Base-by-base conservation (phyloP, 2,329 filamentous ascomycete genomes). In the Metarhizium robertsii region DNA sequence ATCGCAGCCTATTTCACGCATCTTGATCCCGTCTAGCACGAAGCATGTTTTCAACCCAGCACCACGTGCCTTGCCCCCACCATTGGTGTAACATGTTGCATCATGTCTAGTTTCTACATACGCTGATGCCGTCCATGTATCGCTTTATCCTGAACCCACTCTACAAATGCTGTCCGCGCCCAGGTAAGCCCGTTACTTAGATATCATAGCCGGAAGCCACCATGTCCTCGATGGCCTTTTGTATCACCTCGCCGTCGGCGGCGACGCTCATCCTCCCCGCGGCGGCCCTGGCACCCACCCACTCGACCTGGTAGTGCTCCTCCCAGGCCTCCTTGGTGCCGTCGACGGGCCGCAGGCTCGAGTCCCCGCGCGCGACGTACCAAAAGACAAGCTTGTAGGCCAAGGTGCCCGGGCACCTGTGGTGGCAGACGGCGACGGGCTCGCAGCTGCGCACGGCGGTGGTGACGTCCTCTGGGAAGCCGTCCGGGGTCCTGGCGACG, bases 381-480 rank as follows among this genome's bases (percentile, higher is more conserved):
- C 68, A 75, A 59, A 71, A 74, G 3, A 73, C 67, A 11, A 69
- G 66, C 65, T 75, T 75, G 53, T 68, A 63, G 6, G 70, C 67
- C 3, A 61, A 60, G 0, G 68, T 69, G 55, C 65, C 61, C 10
- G 67, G 63, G 55, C 74, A 72, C 0, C 65, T 65, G 51, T 73
- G 72, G 20, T 66, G 59, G 48, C 67, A 69, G 14, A 70, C 64
- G 0, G 69, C 71, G 6, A 72, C 59, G 3, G 67, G 67, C 61
- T 75, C 72, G 47, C 61, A 68, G 60, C 69, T 72, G 32, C 59
- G 57, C 6, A 66, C 47, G n/a, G 61, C 62, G 18, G 60, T 58
- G 16, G 66, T 69, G 18, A 73, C 49, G 34, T 62, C 64, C 48
- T 56, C 47, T 30, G 51, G 45, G 50, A 55, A 25, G n/a, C 43